Conservation (phyloP, 306 rosid species). For the Cicer arietinum region DNA sequence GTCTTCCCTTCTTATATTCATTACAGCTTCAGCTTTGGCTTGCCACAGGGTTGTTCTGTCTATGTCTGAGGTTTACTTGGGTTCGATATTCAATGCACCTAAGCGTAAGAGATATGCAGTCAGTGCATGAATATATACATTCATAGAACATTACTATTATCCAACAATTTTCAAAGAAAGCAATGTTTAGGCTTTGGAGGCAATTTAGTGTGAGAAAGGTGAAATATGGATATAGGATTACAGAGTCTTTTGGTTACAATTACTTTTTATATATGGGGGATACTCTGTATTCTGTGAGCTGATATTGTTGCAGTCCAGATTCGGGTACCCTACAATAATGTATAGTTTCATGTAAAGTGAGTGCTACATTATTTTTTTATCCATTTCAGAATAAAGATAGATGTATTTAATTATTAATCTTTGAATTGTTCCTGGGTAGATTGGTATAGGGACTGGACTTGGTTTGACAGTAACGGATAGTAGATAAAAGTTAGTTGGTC, state of each 20-base stretch:
- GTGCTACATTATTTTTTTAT: constrained; percentile 11
- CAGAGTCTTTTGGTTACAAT: constrained; percentile 12
- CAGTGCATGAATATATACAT: constrained; percentile 53
- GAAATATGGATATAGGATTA: constrained; percentile 40
- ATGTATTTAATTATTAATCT: constrained; percentile 27
- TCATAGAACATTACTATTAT: constrained; percentile 19
- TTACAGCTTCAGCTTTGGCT: constrained; percentile 75
- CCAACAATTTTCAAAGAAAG: constrained; percentile 21
- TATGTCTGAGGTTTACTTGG: constrained; percentile 71
- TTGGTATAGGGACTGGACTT: background rate
- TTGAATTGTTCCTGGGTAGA: background rate
- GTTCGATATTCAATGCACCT: constrained; percentile 56
- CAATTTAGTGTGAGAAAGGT: constrained; percentile 41
- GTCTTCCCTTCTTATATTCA: constrained; percentile 62
- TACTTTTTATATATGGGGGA: constrained; percentile 25
- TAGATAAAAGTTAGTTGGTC: too few species aligned
- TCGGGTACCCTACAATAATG: constrained; percentile 28
- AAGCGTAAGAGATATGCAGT: constrained; percentile 71
- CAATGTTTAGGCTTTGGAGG: constrained; percentile 14
- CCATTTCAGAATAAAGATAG: constrained; percentile 28
- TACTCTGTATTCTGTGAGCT: constrained; percentile 23
- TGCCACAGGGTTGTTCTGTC: constrained; percentile 63
- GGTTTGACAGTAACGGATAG: too few species aligned
- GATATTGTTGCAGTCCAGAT: constrained; percentile 26
- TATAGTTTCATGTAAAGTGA: constrained; percentile 47